These are phyloP conservation scores for Malassezia vespertilionis DNA, from an alignment of 1,284 basidiomycete species.

Conservation along the genomic window DNA sequence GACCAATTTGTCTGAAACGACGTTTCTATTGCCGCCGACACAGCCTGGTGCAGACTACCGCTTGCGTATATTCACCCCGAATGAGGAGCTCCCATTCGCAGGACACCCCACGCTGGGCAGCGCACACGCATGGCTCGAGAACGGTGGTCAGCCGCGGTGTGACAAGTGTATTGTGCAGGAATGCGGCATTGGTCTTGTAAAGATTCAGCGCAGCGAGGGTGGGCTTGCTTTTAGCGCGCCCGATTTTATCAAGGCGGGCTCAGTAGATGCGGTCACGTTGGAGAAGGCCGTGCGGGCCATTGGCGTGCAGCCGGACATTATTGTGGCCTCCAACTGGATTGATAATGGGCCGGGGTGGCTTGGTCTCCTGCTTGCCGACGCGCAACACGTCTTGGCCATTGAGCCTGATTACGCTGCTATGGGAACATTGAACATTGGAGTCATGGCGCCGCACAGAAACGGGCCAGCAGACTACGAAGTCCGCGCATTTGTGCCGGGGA, in stretches of 20 bases:
- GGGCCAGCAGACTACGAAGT: slow-evolving; percentile 22
- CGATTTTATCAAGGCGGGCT: slow-evolving; percentile 19
- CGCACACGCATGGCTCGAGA: slow-evolving; percentile 22
- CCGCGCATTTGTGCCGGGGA: slow-evolving; percentile 20
- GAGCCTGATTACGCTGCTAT: slow-evolving; percentile 11
- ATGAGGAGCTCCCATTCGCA: slow-evolving; percentile 31
- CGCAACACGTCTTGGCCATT: slow-evolving; percentile 24
- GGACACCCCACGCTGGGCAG: slow-evolving; percentile 39
- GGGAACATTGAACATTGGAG: slow-evolving; percentile 21
- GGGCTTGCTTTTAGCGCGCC: slow-evolving; percentile 24
- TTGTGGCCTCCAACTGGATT: slow-evolving; percentile 25
- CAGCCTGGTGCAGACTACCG: slow-evolving; percentile 23
- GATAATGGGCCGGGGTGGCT: slow-evolving; percentile 37
- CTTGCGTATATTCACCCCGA: slow-evolving; percentile 33
- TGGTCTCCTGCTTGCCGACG: slow-evolving; percentile 21
- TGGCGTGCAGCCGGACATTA: slow-evolving; percentile 10
- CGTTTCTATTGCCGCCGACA: slow-evolving; percentile 27
- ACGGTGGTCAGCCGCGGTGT: slow-evolving; percentile 6
- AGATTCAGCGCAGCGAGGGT: slow-evolving; percentile 9
- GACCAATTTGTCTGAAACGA: slow-evolving; percentile 40
- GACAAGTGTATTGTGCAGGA: slow-evolving; percentile 21
- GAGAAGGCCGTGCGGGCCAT: slow-evolving; percentile 16
- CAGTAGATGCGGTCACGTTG: slow-evolving; percentile 17
- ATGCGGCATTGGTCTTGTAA: slow-evolving; percentile 28
- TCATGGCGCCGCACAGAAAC: slow-evolving; percentile 23